phyloP scores from a whole-genome alignment of 2,329 filamentous ascomycete species.

The Ambrosiella beaveri region DNA sequence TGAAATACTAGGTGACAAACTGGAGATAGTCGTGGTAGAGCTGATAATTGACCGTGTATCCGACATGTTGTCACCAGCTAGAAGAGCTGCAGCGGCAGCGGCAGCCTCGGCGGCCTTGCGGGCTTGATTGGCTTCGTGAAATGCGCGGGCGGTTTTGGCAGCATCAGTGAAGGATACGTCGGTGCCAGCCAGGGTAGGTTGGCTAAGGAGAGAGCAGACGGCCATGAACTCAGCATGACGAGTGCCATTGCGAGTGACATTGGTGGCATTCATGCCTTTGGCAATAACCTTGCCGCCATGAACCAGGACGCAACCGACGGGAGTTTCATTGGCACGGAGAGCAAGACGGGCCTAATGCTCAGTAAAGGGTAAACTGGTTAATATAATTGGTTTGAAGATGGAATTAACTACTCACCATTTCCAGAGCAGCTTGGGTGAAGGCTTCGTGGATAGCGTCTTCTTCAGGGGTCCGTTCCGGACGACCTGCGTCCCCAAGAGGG shows the following conservation, averaged over 20 bases:
- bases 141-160: conserved; percentile 15
- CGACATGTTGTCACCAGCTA: conserved; percentile 6
- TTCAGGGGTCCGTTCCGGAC: conserved; percentile 12
- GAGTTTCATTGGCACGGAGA: conserved; percentile 74
- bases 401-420: conserved; percentile 46
- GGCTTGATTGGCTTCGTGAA: conserved; percentile 14
- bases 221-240: conserved; percentile 93
- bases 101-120: conserved; percentile 17
- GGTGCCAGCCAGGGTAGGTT: conserved; percentile 2
- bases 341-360: conserved; percentile 59
- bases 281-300: conserved; percentile 64
- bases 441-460: conserved; percentile 29
- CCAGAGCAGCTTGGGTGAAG: conserved; percentile 74
- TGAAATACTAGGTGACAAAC: conserved; percentile 9
- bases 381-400: conserved; percentile 4
- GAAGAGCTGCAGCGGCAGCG: conserved; percentile 23
- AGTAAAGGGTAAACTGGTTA: conserved; percentile 14
- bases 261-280: conserved; percentile 92
- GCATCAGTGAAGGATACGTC: conserved; percentile 12
- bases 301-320: conserved; percentile 90
- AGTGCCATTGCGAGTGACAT: conserved; percentile 76
- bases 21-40: conserved; percentile 5
- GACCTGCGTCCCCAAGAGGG: conserved; percentile 12
- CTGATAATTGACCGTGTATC: conserved; percentile 10
- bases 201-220: conserved; percentile 39